These are phyloP conservation scores for Tephrocybe sp. DNA, from an alignment of 768 basidiomycete species.

Conservation along the genomic window DNA sequence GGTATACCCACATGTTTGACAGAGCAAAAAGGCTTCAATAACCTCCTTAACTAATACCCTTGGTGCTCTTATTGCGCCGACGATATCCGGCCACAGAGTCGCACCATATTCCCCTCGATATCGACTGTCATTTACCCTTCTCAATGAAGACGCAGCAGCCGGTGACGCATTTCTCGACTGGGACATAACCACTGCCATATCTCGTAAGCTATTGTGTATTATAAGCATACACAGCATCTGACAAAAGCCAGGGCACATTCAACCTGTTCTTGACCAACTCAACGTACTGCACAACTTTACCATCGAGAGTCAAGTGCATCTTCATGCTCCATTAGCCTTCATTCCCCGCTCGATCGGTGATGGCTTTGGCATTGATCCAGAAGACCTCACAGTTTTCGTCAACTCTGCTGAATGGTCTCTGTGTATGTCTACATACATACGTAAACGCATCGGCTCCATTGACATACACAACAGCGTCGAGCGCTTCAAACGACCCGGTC, in stretches of 20 bases:
- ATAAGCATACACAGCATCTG: neutral
- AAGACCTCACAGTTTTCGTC: slow-evolving; percentile 88
- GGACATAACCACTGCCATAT: slow-evolving; percentile 67
- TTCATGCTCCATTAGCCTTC: slow-evolving; percentile 86
- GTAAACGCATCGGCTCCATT: neutral
- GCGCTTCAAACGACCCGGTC: slow-evolving; percentile 90
- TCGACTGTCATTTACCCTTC: slow-evolving; percentile 85
- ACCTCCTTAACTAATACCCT: slow-evolving; percentile 27
- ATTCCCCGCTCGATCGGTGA: slow-evolving; percentile 46
- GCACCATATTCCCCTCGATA: slow-evolving; percentile 80
- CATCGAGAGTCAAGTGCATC: slow-evolving; percentile 92
- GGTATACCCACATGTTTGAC: slow-evolving; percentile 17
- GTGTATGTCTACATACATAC: slow-evolving; percentile 44
- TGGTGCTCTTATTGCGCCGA: slow-evolving; percentile 40
- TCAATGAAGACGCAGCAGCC: slow-evolving; percentile 84
- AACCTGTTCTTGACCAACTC: slow-evolving; percentile 61
- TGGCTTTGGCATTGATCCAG: slow-evolving; percentile 63
- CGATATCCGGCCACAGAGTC: slow-evolving; percentile 43
- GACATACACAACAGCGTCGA: slow-evolving; percentile 60
- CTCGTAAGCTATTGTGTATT: slow-evolving; percentile 43
- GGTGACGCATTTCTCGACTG: slow-evolving; percentile 62
- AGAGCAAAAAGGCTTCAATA: slow-evolving; percentile 11
- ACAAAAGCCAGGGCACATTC: slow-evolving; percentile 56
- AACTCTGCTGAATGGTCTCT: slow-evolving; percentile 97
- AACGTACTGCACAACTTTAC: slow-evolving; percentile 82